Base-by-base conservation (phyloP, 2,329 filamentous ascomycete genomes). In the Parastagonospora nodorum region DNA sequence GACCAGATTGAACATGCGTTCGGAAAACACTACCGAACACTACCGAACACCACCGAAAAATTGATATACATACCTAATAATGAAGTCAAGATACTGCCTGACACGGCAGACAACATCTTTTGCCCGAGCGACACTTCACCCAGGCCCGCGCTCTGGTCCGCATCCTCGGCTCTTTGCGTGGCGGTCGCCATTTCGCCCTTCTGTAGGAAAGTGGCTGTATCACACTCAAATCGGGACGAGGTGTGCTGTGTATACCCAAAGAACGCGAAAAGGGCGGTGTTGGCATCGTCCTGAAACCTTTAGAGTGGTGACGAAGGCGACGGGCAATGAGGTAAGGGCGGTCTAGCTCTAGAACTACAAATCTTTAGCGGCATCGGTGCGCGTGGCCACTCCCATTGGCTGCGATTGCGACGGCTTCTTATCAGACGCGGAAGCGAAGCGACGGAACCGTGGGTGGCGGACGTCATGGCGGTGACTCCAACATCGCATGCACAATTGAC, bases 31-130 rank as follows among this genome's bases (percentile, higher is more conserved):
- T 24, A 24, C 5, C 3, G 19, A n/a, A n/a, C n/a, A n/a, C n/a
- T n/a, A n/a, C n/a, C n/a, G n/a, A n/a, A n/a, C n/a, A n/a, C n/a
- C n/a, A n/a, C n/a, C n/a, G 19, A 24, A 24, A 14, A 19, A 32
- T 27, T 37, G 36, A 58, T 31, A 27, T 30, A 64, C 84, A 60
- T 81, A 96, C 92, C 90, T 36, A 97, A 82, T 24, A 97, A 75
- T 15, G 92, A 94, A 8, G 93, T 97, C 57, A 97, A 74, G 50
- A 99, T 77, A 75, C 92, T 97, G 52, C 94, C 94, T 47, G 88
- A 88, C 60, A 93, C 90, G 42, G 94, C 94, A 49, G 93, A 96
- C 47, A 96, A 74, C 94, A 99, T 99, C 79, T 93, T 94, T 78
- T 97, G 93, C 10, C 82, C 76, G 16, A 92, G 83, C 5, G 92